These are phyloP conservation scores for Senna tora DNA, from an alignment of 306 rosid species.

Conservation along the genomic window DNA sequence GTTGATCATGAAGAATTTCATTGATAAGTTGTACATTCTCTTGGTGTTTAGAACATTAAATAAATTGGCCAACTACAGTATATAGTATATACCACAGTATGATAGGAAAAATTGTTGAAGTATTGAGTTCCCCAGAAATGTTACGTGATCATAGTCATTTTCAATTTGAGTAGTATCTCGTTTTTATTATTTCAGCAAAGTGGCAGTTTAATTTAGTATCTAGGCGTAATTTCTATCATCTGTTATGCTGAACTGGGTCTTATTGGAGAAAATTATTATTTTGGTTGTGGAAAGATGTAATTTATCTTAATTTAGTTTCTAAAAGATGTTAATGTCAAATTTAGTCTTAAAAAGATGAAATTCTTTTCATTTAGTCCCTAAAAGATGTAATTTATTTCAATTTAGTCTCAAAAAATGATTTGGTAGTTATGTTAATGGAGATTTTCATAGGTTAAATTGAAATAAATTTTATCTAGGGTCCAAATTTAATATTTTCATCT, in stretches of 20 bases:
- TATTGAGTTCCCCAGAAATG: constrained; percentile 31
- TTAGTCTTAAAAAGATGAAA: too few relatives aligned
- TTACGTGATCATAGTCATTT: constrained; percentile 7
- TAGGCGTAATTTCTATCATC: neutral
- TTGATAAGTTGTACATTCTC: constrained; percentile 37
- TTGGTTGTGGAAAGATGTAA: too few relatives aligned
- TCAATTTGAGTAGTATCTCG: neutral
- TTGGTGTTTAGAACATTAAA: constrained; percentile 36
- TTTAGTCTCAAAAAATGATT: too few relatives aligned
- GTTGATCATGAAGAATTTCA: constrained; percentile 36
- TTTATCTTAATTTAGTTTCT: too few relatives aligned
- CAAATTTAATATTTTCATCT: too few relatives aligned
- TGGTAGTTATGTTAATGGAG: too few relatives aligned
- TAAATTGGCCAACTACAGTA: constrained; percentile 39
- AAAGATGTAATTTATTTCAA: too few relatives aligned
- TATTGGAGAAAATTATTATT: too few relatives aligned
- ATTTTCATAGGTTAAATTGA: too few relatives aligned
- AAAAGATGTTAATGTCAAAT: too few relatives aligned
- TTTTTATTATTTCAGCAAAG: neutral
- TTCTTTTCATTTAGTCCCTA: too few relatives aligned
- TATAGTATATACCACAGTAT: neutral
- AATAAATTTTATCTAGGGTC: too few relatives aligned
- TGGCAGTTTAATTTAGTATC: neutral
- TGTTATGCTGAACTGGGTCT: neutral
- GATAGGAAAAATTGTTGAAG: constrained; percentile 36